Percentiles rank a stretch among this genome's conserved stretches.
Conservation (phyloP, 2,329 filamentous ascomycete species). For the Diaporthe caulivora region DNA sequence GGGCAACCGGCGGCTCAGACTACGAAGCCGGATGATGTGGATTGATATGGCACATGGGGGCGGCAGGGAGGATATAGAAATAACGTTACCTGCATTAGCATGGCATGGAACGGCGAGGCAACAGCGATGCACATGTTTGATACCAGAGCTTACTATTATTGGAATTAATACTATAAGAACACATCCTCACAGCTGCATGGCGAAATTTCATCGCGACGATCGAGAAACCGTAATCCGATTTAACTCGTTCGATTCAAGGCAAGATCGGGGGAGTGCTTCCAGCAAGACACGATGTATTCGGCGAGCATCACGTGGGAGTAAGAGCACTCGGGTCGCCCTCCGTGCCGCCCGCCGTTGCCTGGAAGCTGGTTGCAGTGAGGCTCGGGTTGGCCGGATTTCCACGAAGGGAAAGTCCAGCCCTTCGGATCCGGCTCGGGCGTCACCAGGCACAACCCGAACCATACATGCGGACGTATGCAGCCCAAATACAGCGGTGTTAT, state of each 20-base stretch:
- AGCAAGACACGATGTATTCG: neutral
- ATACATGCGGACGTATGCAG: neutral
- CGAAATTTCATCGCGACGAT: neutral
- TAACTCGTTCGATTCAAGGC: neutral
- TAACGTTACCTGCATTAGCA: neutral
- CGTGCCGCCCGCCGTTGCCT: neutral
- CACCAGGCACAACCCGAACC: neutral
- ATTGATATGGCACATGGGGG: constrained; percentile 11
- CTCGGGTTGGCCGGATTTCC: neutral
- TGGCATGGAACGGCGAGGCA: neutral
- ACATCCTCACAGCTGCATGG: no score
- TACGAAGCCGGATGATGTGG: constrained; percentile 33
- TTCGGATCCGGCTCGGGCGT: neutral
- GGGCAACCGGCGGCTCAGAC: neutral
- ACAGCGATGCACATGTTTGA: neutral
- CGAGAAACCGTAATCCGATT: no score
- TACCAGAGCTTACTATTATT: neutral
- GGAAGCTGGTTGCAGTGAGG: neutral
- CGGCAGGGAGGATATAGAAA: neutral
- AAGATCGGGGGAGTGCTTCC: neutral
- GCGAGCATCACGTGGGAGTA: neutral
- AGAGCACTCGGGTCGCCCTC: neutral
- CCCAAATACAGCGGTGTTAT: neutral
- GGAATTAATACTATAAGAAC: neutral
- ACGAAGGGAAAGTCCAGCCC: constrained; percentile 11